Evolutionary conservation across 2,329 filamentous ascomycete species (phyloP).

Genomic region (Venturia nashicola): DNA sequence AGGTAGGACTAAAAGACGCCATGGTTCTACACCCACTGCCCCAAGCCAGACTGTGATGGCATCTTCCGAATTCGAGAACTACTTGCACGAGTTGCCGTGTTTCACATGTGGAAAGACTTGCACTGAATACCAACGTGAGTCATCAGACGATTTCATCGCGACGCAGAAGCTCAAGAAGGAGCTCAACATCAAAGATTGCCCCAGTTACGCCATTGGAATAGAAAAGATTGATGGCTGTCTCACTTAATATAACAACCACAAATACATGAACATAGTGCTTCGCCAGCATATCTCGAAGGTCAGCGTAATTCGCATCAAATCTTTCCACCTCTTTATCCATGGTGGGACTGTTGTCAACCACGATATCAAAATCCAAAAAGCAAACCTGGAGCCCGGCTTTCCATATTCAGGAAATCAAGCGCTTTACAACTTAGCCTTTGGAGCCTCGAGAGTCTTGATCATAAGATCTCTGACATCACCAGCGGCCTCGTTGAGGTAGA

Average conservation of each 20-base stretch:
- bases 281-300: not conserved
- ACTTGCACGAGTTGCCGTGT: too few species aligned
- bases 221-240: not conserved
- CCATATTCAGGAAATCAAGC: not conserved
- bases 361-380: not conserved
- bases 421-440: constrained; percentile 75
- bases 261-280: not conserved
- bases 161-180: too few species aligned
- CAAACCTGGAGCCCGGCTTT: not conserved
- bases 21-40: too few species aligned
- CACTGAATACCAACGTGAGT: too few species aligned
- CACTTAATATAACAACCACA: not conserved
- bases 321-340: not conserved
- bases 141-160: too few species aligned
- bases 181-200: too few species aligned
- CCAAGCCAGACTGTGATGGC: too few species aligned
- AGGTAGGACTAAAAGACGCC: too few species aligned
- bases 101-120: too few species aligned
- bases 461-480: constrained; percentile 80
- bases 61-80: too few species aligned
- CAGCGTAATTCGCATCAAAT: not conserved
- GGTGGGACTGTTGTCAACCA: not conserved
- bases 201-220: too few species aligned
- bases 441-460: constrained; percentile 61
- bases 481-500: constrained; percentile 90